Conservation (phyloP, 768 basidiomycete species). For the Boletus bicolor region DNA sequence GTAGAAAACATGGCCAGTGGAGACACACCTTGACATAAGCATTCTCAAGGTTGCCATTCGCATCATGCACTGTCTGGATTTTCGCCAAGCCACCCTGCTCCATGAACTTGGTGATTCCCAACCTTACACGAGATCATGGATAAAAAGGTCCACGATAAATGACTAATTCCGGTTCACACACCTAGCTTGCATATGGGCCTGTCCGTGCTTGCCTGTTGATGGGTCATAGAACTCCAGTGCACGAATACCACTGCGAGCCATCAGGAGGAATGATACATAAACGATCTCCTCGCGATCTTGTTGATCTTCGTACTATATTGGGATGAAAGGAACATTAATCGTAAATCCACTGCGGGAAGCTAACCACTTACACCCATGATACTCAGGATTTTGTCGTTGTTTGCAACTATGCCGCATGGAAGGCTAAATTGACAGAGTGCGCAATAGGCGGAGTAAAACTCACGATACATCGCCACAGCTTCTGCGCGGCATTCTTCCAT, state of each 20-base stretch:
- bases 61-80: conserved; percentile 64
- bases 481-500: conserved; percentile 95
- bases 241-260: conserved; percentile 81
- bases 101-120: conserved; percentile 81
- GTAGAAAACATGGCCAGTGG: background rate
- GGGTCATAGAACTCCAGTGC: conserved; percentile 86
- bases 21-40: conserved; percentile 61
- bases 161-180: conserved; percentile 29
- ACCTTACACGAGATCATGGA: conserved; percentile 35
- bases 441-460: conserved; percentile 23
- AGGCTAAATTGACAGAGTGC: background rate
- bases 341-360: background rate
- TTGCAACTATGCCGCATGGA: conserved; percentile 47
- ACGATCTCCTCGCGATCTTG: conserved; percentile 76
- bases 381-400: conserved; percentile 70
- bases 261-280: conserved; percentile 76
- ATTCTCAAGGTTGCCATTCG: conserved; percentile 59
- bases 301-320: conserved; percentile 56
- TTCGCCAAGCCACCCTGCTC: conserved; percentile 66
- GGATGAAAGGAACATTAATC: background rate
- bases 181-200: conserved; percentile 91
- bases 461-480: conserved; percentile 77
- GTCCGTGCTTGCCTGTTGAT: conserved; percentile 74
- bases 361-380: conserved; percentile 66
- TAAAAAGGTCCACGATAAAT: background rate